phyloP scores from a whole-genome alignment of 371 early-diverging fungal species.

The Mucor circinelloides region DNA sequence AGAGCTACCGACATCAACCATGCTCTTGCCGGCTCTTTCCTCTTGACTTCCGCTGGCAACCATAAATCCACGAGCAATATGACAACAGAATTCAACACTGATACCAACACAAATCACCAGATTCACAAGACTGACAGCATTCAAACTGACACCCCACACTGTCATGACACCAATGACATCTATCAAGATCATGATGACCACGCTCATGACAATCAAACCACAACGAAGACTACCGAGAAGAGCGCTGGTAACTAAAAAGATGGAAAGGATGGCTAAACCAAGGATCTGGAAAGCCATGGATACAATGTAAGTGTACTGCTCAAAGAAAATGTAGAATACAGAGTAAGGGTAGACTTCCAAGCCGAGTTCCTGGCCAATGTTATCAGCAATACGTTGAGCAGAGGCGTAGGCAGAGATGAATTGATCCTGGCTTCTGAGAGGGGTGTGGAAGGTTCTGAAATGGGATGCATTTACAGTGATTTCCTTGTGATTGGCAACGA shows the following conservation, averaged over 20 bases:
- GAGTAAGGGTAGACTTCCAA: slow-evolving; percentile 72
- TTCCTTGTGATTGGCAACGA: slow-evolving; percentile 37
- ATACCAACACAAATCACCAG: slow-evolving; percentile 78
- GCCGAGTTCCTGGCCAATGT: slow-evolving; percentile 49
- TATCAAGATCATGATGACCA: slow-evolving; percentile 66
- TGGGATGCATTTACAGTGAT: slow-evolving; percentile 57
- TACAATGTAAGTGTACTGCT: slow-evolving; percentile 71
- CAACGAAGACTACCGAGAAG: slow-evolving; percentile 61
- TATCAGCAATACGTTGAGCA: slow-evolving; percentile 67
- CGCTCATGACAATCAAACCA: slow-evolving; percentile 61
- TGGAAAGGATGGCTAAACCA: slow-evolving; percentile 57
- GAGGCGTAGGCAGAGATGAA: slow-evolving; percentile 69
- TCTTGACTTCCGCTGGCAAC: slow-evolving; percentile 50
- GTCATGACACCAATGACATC: slow-evolving; percentile 73
- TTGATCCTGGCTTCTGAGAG: slow-evolving; percentile 63
- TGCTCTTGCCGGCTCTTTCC: slow-evolving; percentile 53
- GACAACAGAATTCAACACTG: slow-evolving; percentile 78
- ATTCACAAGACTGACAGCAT: slow-evolving; percentile 78
- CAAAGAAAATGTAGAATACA: slow-evolving; percentile 78
- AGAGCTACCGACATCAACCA: slow-evolving; percentile 72
- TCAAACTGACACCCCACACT: slow-evolving; percentile 67
- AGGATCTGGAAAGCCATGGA: slow-evolving; percentile 60
- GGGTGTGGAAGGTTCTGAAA: slow-evolving; percentile 73
- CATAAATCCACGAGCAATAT: slow-evolving; percentile 69
- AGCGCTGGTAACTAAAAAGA: slow-evolving; percentile 61